Evolutionary conservation across 371 early-diverging fungal genomes (phyloP), one percentile per base, ranked within the genome.

Genomic region (Conidiobolus incongruus): DNA sequence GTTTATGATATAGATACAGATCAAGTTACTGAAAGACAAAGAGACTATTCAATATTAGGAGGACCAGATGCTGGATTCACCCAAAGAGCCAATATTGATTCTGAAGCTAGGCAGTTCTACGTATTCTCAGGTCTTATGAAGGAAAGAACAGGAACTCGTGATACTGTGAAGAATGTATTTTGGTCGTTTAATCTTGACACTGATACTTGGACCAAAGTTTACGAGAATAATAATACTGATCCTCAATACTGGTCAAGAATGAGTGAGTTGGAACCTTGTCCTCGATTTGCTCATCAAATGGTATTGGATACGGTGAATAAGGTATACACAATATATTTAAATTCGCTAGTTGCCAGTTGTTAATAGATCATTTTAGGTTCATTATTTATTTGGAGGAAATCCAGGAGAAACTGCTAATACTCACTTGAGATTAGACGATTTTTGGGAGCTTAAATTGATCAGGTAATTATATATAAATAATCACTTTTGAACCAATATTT

Each of bases 351-450:
- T 37, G 5, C 3, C 20, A n/a, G 5, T n/a, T 34, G 3, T 12
- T 35, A n/a, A 6, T n/a, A n/a, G 7, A 11, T 30, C n/a, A 13
- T 11, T 8, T n/a, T 5, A 16, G 39, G 52, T 61, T 0, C 78
- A 84, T 23, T 87, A 77, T 55, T 46, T 88, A 34, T 87, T 88
- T 62, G 92, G 89, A 10, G 92, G 92, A 11, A 86, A 86, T 49
- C 85, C 86, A 8, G 82, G 83, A 0, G 77, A 70, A 24, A 40
- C 47, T 3, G 52, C 47, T 10, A 58, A 70, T 30, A 48, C 58
- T 13, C 63, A 55, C 44, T 51, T 63, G 47, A 63, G 90, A 12
- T 52, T 89, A 20, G 71, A 81, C 46, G 90, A 89, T 52, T 77
- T 89, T 48, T 89, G 90, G 90, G 70, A 75, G 44, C 59, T 89